Base-by-base conservation (phyloP, 768 basidiomycete species). In the Hygrophorus pudorinus region DNA sequence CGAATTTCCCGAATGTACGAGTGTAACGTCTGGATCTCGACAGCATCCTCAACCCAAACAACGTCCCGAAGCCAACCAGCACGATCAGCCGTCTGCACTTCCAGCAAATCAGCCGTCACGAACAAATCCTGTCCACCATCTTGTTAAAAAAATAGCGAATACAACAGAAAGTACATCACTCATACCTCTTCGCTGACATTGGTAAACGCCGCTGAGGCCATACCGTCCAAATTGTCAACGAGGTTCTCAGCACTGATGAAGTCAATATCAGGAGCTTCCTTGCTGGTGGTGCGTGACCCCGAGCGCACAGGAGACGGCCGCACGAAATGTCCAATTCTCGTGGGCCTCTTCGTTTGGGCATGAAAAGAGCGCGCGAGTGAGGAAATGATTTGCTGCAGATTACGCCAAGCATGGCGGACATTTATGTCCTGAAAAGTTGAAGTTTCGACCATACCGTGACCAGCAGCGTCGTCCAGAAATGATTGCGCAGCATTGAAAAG, bases 21-120 rank as follows among this genome's bases (percentile, higher is more conserved):
- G 58, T 85, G 81, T 51, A 91, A 80, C 17, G 75, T 81, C 57
- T 90, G 85, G 37, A 90, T 79, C 49, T 88, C 84, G n/a, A 79
- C 67, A 2, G 70, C 65, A 38, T 91, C 88, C 9, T 76, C 72
- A 38, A 65, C 59, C 0, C 68, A 61, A 12, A 60, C 61, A 0
- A 66, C 57, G n/a, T 89, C 86, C 42, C 76, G 68, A 27, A 88
- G 85, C 87, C 88, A 91, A 2, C 84, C 88, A 2, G 76, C 80
- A 27, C 79, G 76, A 57, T 91, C 88, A 12, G 77, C 74, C 1
- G 76, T 79, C 59, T 91, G 88, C 0, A 86, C 76, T 59, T 91
- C 88, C 8, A 91, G 69, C 13, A 89, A 61, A 57, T 91, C 88
- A 4, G 79, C 75, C 5, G 83, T 79, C 34, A 80, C 67, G 53